A percentile compares a stretch with the other conserved stretches of the same genome.
Conservation (phyloP, 129 eudicot genomes). For the Mikania micrantha region DNA sequence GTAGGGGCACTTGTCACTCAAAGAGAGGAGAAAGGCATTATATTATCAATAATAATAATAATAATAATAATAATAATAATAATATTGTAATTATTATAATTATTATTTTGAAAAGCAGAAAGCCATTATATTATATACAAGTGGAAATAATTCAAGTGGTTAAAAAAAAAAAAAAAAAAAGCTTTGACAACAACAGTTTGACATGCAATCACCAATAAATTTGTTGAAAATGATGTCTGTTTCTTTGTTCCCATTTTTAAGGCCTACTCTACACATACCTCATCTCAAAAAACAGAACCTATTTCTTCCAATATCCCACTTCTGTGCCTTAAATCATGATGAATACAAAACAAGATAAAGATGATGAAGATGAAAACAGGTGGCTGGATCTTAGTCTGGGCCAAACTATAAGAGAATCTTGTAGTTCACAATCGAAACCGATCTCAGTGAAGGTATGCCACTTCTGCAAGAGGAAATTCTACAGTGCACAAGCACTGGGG, state of each 20-base stretch:
- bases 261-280: slow-evolving; percentile 14
- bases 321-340: slow-evolving; percentile 13
- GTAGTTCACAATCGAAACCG: slow-evolving; percentile 27
- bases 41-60: too few species aligned
- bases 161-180: neutral
- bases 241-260: slow-evolving; percentile 20
- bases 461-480: slow-evolving; percentile 71
- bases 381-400: slow-evolving; percentile 73
- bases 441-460: slow-evolving; percentile 49
- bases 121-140: slow-evolving; percentile 10
- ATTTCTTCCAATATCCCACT: slow-evolving; percentile 2
- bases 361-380: slow-evolving; percentile 20
- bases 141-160: slow-evolving; percentile 33
- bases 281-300: slow-evolving; percentile 3
- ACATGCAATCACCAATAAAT: neutral
- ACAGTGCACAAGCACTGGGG: slow-evolving; percentile 82
- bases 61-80: too few species aligned
- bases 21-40: slow-evolving; percentile 2
- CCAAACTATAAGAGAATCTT: slow-evolving; percentile 21
- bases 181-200: neutral
- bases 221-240: slow-evolving; percentile 11
- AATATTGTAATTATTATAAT: too few species aligned
- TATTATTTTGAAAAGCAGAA: too few species aligned
- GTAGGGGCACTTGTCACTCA: slow-evolving; percentile 25
- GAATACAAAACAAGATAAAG: slow-evolving; percentile 27